Evolutionary conservation across 1,284 basidiomycete species (phyloP).

Genomic region (Pseudozyma sp.): DNA sequence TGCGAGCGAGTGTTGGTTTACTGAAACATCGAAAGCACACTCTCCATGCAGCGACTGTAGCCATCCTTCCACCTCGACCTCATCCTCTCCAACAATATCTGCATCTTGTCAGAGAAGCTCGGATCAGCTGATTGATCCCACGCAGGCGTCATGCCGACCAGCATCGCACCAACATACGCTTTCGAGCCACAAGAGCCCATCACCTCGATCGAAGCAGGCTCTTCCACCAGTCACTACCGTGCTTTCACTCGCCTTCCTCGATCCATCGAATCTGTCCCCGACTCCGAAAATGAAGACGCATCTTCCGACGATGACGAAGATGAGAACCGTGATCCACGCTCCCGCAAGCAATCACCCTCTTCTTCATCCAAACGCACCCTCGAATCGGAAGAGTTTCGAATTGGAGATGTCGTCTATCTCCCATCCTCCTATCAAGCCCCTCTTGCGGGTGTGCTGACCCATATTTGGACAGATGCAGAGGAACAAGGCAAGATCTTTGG

Average conservation of each 20-base stretch:
- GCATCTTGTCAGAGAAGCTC: too few relatives aligned
- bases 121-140: too few relatives aligned
- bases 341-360: constrained; percentile 14
- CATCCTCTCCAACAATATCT: neutral
- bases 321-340: constrained; percentile 29
- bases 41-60: too few relatives aligned
- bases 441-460: constrained; percentile 44
- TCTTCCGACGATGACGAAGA: constrained; percentile 31
- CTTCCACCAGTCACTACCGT: constrained; percentile 41
- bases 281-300: constrained; percentile 38
- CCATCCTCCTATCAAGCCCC: constrained; percentile 53
- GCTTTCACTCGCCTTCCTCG: constrained; percentile 30
- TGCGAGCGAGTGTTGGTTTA: neutral
- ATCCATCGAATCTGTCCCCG: constrained; percentile 20
- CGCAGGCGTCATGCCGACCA: constrained; percentile 10
- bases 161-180: constrained; percentile 13
- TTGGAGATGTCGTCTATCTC: constrained; percentile 51
- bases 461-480: constrained; percentile 42
- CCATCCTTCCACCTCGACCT: neutral
- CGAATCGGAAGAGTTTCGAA: constrained; percentile 41
- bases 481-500: constrained; percentile 51
- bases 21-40: neutral
- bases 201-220: constrained; percentile 6
- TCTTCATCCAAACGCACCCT: constrained; percentile 16
- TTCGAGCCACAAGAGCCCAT: constrained; percentile 39